Evolutionary conservation across 495 filamentous ascomycete genomes (phyloP), one percentile per base, ranked within the genome.

Genomic region (Penicillium canescens): DNA sequence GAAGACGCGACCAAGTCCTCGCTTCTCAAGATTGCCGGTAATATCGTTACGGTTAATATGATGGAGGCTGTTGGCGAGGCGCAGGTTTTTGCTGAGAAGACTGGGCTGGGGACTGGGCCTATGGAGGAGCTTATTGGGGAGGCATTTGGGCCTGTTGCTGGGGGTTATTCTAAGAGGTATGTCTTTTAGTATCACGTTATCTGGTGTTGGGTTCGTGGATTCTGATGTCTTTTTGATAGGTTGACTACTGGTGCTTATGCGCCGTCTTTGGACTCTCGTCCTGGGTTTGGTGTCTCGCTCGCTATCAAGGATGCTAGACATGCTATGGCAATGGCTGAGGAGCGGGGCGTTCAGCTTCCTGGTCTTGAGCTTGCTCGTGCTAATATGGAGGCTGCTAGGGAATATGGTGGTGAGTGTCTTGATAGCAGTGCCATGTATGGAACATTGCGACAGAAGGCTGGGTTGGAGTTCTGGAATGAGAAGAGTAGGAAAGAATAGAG

Each of bases 61-160:
- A 77, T 77, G 78, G 76, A 80, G 62, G 67, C 76, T 2, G 75
- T 81, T 36, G 74, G 74, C 6, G 80, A 82, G 60, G 74, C 77
- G 1, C 79, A 82, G 53, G 77, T 81, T 20, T 78, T 82, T 54
- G 79, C 79, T 16, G 79, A 81, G 59, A 78, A 78, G 59, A 76
- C 76, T 1, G 78, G 78, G 2, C 69, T 84, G 5, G 78, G 79
- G n/a, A 72, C 72, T 1, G 67, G 61, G 13, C 66, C 70, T 8
- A 75, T 82, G 64, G 78, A 82, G 44, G 68, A 71, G 49, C 64
- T 82, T 43, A 78, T 82, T 37, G 70, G 70, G 3, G 74, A 80
- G 39, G 78, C 74, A 3, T 82, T 81, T 59, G 80, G 78, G 8
- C 63, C 74, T 35, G 73, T 80, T 28, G 72, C 74, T 6, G 72